Evolutionary conservation across 768 basidiomycete species (phyloP).

Genomic region (Mycena pura): DNA sequence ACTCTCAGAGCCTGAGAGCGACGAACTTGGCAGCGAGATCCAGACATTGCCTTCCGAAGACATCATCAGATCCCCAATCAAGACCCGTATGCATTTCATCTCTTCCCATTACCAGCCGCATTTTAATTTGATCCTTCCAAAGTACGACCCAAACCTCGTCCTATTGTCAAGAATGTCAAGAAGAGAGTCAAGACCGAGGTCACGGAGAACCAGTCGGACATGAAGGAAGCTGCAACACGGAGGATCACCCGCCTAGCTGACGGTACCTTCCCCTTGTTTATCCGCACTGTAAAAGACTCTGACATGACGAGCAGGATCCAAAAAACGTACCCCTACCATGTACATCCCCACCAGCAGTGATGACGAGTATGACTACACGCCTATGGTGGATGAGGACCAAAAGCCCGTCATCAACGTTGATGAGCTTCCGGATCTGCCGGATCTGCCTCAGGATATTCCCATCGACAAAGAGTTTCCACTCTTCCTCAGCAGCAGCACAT

Average conservation of each 20-base stretch:
- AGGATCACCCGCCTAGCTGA: background rate
- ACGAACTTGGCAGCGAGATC: background rate
- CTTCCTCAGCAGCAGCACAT: background rate
- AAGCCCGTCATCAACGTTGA: background rate
- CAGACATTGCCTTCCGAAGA: background rate
- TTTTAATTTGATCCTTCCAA: no score
- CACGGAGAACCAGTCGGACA: constrained; percentile 2
- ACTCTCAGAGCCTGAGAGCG: background rate
- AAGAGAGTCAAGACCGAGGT: background rate
- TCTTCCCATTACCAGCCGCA: no score
- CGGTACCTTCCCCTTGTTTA: no score
- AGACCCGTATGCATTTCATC: no score
- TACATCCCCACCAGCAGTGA: background rate
- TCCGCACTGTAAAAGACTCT: no score
- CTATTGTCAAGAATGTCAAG: background rate
- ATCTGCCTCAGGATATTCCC: no score
- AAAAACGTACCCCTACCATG: background rate
- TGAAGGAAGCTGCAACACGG: constrained; percentile 1
- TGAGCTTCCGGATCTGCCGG: background rate
- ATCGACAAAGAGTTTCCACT: background rate
- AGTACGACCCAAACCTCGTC: no score
- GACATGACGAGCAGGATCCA: no score
- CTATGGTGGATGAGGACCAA: no score
- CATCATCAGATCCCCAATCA: background rate
- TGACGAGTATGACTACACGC: no score